Conservation (phyloP, 73 alveolate genomes). For the Paramecium tetraurelia region DNA sequence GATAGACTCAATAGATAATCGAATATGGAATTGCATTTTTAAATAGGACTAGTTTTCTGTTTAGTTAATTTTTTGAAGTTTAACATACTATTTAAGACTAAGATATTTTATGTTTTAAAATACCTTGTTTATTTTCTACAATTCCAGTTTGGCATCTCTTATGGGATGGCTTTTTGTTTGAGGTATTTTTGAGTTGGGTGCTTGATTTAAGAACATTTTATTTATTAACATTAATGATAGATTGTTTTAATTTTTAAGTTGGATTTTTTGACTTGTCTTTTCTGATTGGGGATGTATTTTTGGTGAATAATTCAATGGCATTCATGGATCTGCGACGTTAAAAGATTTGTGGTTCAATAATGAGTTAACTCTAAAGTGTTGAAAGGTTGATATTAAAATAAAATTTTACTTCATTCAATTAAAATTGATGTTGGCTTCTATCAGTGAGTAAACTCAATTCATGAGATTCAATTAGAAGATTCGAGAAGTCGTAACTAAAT, state of each 20-base stretch:
- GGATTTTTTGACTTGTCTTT: not conserved
- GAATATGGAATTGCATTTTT: not conserved
- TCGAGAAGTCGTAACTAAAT: slow-evolving; percentile 14
- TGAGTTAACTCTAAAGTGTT: slow-evolving; percentile 21
- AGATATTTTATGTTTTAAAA: not conserved
- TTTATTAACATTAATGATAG: not conserved
- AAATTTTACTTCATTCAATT: slow-evolving; percentile 20
- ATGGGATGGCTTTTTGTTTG: not conserved
- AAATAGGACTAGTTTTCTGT: not conserved
- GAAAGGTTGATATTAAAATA: not conserved
- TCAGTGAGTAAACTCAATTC: slow-evolving; percentile 43
- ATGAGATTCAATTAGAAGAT: slow-evolving; percentile 20
- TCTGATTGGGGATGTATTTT: not conserved
- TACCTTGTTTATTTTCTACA: slow-evolving; percentile 3
- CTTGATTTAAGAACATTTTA: not conserved
- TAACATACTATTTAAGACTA: not conserved
- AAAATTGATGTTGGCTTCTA: not conserved
- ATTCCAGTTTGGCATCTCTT: slow-evolving; percentile 42
- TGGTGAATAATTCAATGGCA: not conserved
- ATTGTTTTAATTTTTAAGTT: not conserved
- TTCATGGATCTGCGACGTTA: slow-evolving; percentile 37
- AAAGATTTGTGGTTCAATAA: not conserved
- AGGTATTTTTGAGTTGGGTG: not conserved
- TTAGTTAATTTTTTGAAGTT: not conserved
- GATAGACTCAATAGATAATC: slow-evolving; percentile 10